phyloP scores from a whole-genome alignment of 208 protist species.

The Leishmania turanica region DNA sequence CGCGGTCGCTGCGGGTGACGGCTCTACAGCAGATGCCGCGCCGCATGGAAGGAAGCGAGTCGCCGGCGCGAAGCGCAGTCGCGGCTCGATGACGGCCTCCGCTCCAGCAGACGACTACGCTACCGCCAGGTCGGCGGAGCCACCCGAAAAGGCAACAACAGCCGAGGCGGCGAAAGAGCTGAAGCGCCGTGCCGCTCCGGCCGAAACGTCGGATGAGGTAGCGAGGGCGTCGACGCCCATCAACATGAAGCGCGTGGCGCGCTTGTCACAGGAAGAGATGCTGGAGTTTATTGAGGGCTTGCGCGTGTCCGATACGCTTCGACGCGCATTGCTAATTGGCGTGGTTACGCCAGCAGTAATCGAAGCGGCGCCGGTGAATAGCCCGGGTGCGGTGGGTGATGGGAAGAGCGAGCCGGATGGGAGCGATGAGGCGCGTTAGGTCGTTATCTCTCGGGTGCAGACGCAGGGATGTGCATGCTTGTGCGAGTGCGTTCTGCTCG shows the following conservation, averaged over 20 bases:
- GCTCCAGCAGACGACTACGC: neutral
- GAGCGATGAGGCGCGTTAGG: neutral
- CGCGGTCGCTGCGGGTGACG: neutral
- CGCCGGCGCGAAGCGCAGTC: slow-evolving; percentile 12
- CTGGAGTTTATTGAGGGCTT: slow-evolving; percentile 20
- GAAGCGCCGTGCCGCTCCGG: neutral
- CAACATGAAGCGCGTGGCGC: neutral
- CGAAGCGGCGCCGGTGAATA: neutral
- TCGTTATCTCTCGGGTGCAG: neutral
- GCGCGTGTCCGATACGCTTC: slow-evolving; percentile 27
- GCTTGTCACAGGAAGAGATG: slow-evolving; percentile 24
- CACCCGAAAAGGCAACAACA: neutral
- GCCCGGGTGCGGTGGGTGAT: neutral
- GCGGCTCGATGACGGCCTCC: neutral
- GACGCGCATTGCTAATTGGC: slow-evolving; percentile 29
- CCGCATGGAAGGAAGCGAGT: neutral
- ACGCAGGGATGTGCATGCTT: neutral
- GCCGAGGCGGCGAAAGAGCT: neutral
- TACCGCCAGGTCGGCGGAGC: neutral
- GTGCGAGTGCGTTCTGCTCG: neutral
- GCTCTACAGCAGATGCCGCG: neutral
- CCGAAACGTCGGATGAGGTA: neutral
- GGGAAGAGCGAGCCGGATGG: neutral
- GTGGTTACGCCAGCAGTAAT: neutral
- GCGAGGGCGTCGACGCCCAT: neutral